These are phyloP conservation scores for Scortechinia acanthostroma DNA, from an alignment of 2,329 filamentous ascomycete genomes.

Conservation along the genomic window DNA sequence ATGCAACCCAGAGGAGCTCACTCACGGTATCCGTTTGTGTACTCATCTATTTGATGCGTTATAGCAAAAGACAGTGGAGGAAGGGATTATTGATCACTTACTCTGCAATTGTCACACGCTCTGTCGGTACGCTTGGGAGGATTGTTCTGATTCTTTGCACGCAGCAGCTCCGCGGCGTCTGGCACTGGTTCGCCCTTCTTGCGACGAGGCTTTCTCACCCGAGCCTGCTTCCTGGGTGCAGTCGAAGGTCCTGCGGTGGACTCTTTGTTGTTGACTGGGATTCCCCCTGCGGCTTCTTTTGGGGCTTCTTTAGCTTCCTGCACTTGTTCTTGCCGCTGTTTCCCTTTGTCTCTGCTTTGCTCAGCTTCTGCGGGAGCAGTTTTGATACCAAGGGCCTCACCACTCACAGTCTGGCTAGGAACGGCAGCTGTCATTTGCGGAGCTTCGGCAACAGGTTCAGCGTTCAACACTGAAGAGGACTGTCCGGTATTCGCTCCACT, in stretches of 20 bases:
- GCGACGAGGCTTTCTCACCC: not conserved
- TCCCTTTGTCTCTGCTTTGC: too few species aligned
- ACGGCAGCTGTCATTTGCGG: not conserved
- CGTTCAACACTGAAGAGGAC: not conserved
- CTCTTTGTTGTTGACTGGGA: not conserved
- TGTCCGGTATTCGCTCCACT: not conserved
- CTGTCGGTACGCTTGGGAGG: not conserved
- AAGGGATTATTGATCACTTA: not conserved
- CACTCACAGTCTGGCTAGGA: not conserved
- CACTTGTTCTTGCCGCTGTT: not conserved
- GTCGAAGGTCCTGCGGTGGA: too few species aligned
- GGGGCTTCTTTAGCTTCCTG: not conserved
- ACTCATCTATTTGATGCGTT: not conserved
- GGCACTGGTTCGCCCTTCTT: not conserved
- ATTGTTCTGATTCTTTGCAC: not conserved
- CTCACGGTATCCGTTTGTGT: not conserved
- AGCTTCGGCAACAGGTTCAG: not conserved
- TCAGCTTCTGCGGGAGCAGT: too few species aligned
- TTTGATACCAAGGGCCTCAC: not conserved
- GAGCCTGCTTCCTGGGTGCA: too few species aligned
- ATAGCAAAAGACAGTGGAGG: not conserved
- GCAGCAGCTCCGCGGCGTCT: not conserved
- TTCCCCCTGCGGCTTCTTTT: too few species aligned
- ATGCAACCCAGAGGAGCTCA: too few species aligned
- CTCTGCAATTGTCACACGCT: not conserved